phyloP scores from a whole-genome alignment of 805 yeast genomes.

The Candida rishiriensis region DNA sequence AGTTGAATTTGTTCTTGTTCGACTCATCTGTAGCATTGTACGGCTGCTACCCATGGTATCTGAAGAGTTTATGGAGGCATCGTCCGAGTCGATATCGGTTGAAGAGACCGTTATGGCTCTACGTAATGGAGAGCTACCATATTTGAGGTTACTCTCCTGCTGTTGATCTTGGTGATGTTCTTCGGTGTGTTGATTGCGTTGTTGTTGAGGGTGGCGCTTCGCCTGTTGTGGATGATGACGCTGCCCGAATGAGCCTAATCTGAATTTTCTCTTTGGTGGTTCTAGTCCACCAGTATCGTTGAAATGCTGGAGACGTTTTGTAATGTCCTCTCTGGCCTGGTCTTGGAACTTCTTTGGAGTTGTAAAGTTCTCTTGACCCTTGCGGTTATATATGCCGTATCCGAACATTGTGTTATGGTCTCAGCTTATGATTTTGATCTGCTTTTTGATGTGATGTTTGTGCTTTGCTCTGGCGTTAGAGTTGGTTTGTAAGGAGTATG shows the following conservation, averaged over 20 bases:
- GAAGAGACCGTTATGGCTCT: conserved; percentile 21
- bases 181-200: neutral
- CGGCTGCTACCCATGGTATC: neutral
- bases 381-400: conserved; percentile 21
- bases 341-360: conserved; percentile 31
- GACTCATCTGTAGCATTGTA: conserved; percentile 2
- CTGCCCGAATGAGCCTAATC: neutral
- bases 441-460: too few relatives aligned
- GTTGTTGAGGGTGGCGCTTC: neutral
- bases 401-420: too few relatives aligned
- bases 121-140: conserved; percentile 32
- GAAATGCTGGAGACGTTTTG: conserved; percentile 22
- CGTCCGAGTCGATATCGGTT: conserved; percentile 19
- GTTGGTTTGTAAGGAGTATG: too few relatives aligned
- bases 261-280: neutral
- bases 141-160: conserved; percentile 13
- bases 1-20: conserved; percentile 14
- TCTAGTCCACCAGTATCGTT: conserved; percentile 1
- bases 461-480: neutral
- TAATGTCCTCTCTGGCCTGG: conserved; percentile 30
- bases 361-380: conserved; percentile 22
- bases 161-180: conserved; percentile 2
- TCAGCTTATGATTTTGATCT: too few relatives aligned
- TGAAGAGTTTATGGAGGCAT: conserved; percentile 22
- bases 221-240: neutral